Percentiles rank a stretch among this genome's conserved stretches.
Conservation (phyloP, 2,329 filamentous ascomycete genomes). For the Fusarium sp. region DNA sequence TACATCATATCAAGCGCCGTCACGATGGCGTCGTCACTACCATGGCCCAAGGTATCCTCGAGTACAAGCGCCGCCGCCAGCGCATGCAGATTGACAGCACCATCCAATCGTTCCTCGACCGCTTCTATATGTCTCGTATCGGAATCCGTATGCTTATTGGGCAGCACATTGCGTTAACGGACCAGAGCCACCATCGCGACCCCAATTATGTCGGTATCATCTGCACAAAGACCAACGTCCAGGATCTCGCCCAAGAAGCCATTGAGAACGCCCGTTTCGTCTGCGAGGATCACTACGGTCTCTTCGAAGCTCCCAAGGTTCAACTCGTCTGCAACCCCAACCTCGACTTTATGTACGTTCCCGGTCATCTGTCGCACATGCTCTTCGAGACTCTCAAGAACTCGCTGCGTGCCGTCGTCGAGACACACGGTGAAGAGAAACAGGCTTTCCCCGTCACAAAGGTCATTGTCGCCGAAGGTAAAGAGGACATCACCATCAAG, state of each 20-base stretch:
- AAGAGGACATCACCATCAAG: constrained; percentile 99
- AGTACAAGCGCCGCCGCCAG: constrained; percentile 97
- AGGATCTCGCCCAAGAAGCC: constrained; percentile 93
- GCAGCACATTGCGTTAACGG: constrained; percentile 96
- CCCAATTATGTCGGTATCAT: constrained; percentile 98
- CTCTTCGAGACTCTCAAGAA: constrained; percentile 99
- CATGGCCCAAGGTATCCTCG: constrained; percentile 95
- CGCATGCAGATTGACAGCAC: constrained; percentile 98
- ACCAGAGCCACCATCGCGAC: constrained; percentile 89
- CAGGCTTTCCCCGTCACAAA: constrained; percentile 97
- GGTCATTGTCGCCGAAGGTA: constrained; percentile 96
- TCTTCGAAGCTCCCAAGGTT: constrained; percentile 96
- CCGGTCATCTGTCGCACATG: constrained; percentile 99
- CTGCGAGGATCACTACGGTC: constrained; percentile 96
- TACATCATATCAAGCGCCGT: constrained; percentile 93
- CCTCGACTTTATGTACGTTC: constrained; percentile 99
- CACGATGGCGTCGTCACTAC: constrained; percentile 98
- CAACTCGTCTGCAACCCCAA: constrained; percentile 95
- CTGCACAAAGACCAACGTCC: constrained; percentile 97
- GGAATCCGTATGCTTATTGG: constrained; percentile 99
- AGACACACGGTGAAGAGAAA: constrained; percentile 93
- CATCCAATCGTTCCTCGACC: constrained; percentile 96
- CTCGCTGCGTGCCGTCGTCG: constrained; percentile 94
- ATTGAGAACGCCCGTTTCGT: constrained; percentile 99
- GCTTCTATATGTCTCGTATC: constrained; percentile 99